These are phyloP conservation scores for Saccharum officinarum DNA, from an alignment of 176 grass and related monocot species.

Conservation along the genomic window DNA sequence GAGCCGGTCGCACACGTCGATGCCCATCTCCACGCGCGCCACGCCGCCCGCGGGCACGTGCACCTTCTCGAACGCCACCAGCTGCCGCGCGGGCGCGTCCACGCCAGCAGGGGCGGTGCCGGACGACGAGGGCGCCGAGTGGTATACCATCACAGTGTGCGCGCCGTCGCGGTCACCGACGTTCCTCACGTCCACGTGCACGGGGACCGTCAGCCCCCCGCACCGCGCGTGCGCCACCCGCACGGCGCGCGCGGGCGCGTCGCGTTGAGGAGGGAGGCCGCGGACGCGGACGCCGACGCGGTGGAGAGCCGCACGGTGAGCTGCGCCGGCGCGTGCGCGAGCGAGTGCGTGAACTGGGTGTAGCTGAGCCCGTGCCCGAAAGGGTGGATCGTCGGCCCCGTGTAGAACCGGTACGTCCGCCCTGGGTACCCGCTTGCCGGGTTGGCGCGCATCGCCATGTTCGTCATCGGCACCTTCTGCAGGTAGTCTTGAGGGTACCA, in stretches of 20 bases:
- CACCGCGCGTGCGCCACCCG: conserved; percentile 61
- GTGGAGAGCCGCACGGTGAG: conserved; percentile 56
- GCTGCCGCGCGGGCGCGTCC: conserved; percentile 41
- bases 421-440: conserved; percentile 56
- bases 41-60: conserved; percentile 44
- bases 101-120: not conserved
- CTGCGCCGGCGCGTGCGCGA: conserved; percentile 48
- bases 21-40: conserved; percentile 52
- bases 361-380: conserved; percentile 85
- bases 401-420: conserved; percentile 84
- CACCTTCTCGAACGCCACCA: conserved; percentile 89
- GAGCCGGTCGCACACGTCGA: conserved; percentile 61
- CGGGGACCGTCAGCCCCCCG: conserved; percentile 46
- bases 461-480: conserved; percentile 67
- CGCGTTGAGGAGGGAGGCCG: conserved; percentile 26
- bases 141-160: conserved; percentile 70
- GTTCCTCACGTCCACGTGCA: conserved; percentile 70
- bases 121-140: conserved; percentile 7
- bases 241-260: conserved; percentile 26
- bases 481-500: conserved; percentile 85
- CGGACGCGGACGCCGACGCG: too few relatives aligned
- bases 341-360: conserved; percentile 62
- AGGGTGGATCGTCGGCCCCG: conserved; percentile 62
- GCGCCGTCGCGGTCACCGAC: conserved; percentile 60
- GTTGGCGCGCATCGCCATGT: conserved; percentile 82